Evolutionary conservation across 495 filamentous ascomycete species (phyloP).

Genomic region (Penicillium egyptiacum): DNA sequence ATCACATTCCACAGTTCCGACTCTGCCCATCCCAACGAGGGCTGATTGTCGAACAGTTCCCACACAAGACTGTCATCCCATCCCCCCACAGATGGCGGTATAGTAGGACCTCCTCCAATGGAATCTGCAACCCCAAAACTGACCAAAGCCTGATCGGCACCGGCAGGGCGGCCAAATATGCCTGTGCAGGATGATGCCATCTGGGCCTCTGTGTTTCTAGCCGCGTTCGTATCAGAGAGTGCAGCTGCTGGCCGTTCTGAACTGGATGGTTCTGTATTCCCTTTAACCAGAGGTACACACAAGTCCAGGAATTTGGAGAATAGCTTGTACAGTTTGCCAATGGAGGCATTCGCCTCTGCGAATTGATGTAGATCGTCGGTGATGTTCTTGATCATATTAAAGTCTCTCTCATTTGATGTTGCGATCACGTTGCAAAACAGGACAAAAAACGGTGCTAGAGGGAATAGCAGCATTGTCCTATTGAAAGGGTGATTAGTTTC

Average conservation of each 20-base stretch:
- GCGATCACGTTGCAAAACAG: slow-evolving; percentile 38
- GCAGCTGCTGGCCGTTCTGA: background rate
- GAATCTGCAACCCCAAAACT: slow-evolving; percentile 4
- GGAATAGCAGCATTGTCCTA: slow-evolving; percentile 36
- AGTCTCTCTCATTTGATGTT: slow-evolving; percentile 33
- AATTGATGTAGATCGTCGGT: slow-evolving; percentile 32
- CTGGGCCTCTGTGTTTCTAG: background rate
- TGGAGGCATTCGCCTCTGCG: slow-evolving; percentile 23
- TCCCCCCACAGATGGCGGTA: slow-evolving; percentile 18
- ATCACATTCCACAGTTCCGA: slow-evolving; percentile 29
- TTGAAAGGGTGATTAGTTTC: background rate
- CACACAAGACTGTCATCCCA: slow-evolving; percentile 37
- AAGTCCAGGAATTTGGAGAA: slow-evolving; percentile 34
- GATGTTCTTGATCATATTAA: slow-evolving; percentile 30
- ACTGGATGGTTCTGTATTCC: background rate
- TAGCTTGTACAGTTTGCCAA: slow-evolving; percentile 30
- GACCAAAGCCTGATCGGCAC: background rate
- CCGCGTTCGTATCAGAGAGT: background rate
- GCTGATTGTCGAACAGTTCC: slow-evolving; percentile 35
- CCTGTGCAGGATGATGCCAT: slow-evolving; percentile 4
- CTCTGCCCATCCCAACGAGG: slow-evolving; percentile 33
- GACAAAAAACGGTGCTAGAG: slow-evolving; percentile 35
- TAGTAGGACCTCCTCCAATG: slow-evolving; percentile 4
- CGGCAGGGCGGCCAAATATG: slow-evolving; percentile 9
- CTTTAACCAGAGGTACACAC: slow-evolving; percentile 26